Percentiles rank a stretch among this genome's conserved stretches.
phyloP scores from a whole-genome alignment of 1,284 basidiomycete genomes.

The Jaminaea rosea region DNA sequence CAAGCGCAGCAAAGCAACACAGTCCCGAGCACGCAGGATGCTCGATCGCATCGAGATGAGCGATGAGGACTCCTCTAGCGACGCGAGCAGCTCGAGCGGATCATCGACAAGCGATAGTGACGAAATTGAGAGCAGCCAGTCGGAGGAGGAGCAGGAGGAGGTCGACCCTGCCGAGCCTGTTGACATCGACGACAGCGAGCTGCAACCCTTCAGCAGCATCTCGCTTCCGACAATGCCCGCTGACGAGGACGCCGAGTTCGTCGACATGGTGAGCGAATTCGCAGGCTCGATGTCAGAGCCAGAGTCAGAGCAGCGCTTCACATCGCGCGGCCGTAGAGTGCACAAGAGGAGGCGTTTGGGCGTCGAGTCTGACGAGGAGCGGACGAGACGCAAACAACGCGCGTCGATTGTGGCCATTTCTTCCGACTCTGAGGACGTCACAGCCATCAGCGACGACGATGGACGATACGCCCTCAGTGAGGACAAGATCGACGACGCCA shows the following conservation, averaged over 20 bases:
- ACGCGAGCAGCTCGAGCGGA: too few relatives aligned
- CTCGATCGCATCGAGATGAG: too few relatives aligned
- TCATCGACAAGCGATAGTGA: too few relatives aligned
- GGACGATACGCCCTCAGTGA: not conserved
- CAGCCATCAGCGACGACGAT: not conserved
- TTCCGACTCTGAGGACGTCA: not conserved
- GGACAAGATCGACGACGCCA: not conserved
- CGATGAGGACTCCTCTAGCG: too few relatives aligned
- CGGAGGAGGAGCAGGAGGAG: not conserved
- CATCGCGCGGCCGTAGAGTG: not conserved
- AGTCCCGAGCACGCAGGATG: too few relatives aligned
- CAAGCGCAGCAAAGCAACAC: too few relatives aligned
- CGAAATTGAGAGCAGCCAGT: too few relatives aligned
- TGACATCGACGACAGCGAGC: not conserved
- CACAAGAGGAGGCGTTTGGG: not conserved
- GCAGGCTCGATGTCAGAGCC: too few relatives aligned
- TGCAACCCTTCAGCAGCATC: too few relatives aligned
- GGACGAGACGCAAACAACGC: not conserved
- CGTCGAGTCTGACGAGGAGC: not conserved
- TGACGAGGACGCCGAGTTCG: not conserved
- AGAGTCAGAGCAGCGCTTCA: too few relatives aligned
- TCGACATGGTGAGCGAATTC: too few relatives aligned
- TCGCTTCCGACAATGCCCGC: too few relatives aligned
- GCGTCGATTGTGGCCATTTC: not conserved
- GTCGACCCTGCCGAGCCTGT: conserved; percentile 3